These are phyloP conservation scores for Rutstroemia sp. DNA, from an alignment of 2,329 filamentous ascomycete species.

Conservation along the genomic window DNA sequence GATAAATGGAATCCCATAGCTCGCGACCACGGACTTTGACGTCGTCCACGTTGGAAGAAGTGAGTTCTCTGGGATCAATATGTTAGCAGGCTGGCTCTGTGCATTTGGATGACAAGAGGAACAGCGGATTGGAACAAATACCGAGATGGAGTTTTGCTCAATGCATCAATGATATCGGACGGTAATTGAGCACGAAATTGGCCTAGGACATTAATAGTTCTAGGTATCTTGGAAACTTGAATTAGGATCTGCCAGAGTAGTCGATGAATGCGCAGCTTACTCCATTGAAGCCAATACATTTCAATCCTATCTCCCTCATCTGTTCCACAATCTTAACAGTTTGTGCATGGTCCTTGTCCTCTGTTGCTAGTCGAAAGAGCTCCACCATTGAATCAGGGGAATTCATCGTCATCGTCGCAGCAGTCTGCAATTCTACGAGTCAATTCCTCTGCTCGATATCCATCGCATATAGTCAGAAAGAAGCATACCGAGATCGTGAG, in stretches of 20 bases:
- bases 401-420: conserved; percentile 80
- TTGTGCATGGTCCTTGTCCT: conserved; percentile 19
- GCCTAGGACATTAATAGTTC: conserved; percentile 75
- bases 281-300: conserved; percentile 74
- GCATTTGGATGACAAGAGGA: not conserved
- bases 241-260: not conserved
- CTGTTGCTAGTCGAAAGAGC: conserved; percentile 34
- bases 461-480: not conserved
- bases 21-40: conserved; percentile 51
- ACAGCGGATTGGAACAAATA: not conserved
- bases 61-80: conserved; percentile 13
- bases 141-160: conserved; percentile 50
- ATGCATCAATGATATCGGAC: conserved; percentile 39
- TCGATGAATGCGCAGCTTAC: conserved; percentile 11
- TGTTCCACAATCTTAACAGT: conserved; percentile 47
- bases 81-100: not conserved
- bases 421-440: conserved; percentile 45
- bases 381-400: conserved; percentile 66
- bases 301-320: conserved; percentile 68
- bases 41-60: conserved; percentile 42
- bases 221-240: conserved; percentile 47
- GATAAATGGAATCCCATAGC: conserved; percentile 73
- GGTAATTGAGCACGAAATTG: conserved; percentile 61
- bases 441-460: not conserved
- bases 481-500: conserved; percentile 52